Evolutionary conservation across 805 yeast genomes (phyloP).

Genomic region (Kockiozyma suomiensis): DNA sequence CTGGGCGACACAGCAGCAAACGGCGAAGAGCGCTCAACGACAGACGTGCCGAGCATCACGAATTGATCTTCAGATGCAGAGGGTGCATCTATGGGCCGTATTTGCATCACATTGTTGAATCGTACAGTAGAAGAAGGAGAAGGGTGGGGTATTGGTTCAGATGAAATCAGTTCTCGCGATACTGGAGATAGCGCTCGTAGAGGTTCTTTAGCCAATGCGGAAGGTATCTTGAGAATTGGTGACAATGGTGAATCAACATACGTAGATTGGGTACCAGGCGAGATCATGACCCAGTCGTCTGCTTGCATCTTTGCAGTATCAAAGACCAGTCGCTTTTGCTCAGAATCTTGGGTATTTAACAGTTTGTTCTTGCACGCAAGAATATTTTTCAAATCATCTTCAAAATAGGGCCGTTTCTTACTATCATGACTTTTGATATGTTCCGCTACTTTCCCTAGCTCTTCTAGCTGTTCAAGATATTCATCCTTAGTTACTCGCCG

Average conservation of each 20-base stretch:
- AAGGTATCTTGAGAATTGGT: not conserved
- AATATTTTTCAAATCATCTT: not conserved
- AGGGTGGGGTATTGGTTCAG: not conserved
- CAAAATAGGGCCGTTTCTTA: not conserved
- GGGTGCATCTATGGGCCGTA: not conserved
- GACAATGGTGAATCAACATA: conserved; percentile 1
- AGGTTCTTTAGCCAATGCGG: too few relatives aligned
- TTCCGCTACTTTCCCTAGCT: not conserved
- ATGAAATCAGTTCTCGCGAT: not conserved
- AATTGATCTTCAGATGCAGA: not conserved
- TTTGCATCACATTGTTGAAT: conserved; percentile 3
- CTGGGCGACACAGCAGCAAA: not conserved
- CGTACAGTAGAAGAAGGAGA: not conserved
- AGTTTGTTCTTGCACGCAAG: not conserved
- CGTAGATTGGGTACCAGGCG: conserved; percentile 8
- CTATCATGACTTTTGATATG: not conserved
- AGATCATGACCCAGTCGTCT: conserved; percentile 1
- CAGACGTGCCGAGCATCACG: not conserved
- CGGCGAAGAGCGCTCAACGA: not conserved
- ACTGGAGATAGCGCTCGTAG: not conserved
- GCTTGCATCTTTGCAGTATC: conserved; percentile 1
- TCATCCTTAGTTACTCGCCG: not conserved
- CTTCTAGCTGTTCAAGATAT: not conserved
- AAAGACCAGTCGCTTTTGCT: not conserved
- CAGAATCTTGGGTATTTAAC: not conserved